Conservation (phyloP, 108 stramenopile genomes). For the Skeletonema tropicum region DNA sequence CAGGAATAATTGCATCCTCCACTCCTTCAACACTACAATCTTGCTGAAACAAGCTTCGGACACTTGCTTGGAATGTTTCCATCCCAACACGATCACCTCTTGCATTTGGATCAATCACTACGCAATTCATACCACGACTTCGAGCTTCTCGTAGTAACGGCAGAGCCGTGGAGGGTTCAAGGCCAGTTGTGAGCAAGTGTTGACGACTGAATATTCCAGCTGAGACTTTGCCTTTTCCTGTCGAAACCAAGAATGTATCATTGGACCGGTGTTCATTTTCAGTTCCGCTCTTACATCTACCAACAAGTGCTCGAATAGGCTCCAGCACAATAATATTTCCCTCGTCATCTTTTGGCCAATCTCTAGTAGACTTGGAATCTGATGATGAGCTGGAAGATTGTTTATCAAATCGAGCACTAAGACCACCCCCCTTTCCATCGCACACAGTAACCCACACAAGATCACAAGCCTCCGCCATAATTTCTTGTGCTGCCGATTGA, state of each 20-base stretch:
- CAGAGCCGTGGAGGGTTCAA: slow-evolving; percentile 74
- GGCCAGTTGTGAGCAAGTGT: slow-evolving; percentile 65
- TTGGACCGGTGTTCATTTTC: slow-evolving; percentile 32
- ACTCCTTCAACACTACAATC: neutral
- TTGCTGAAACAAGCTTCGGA: slow-evolving; percentile 51
- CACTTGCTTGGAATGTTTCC: slow-evolving; percentile 59
- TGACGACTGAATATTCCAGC: slow-evolving; percentile 78
- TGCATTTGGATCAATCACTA: slow-evolving; percentile 80
- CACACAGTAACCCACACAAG: slow-evolving; percentile 71
- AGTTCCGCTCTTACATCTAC: slow-evolving; percentile 13
- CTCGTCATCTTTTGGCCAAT: slow-evolving; percentile 11
- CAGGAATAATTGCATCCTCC: slow-evolving; percentile 16
- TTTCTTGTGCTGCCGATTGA: slow-evolving; percentile 70
- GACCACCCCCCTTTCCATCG: slow-evolving; percentile 44
- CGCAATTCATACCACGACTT: slow-evolving; percentile 64
- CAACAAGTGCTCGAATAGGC: slow-evolving; percentile 68
- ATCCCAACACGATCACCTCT: slow-evolving; percentile 66
- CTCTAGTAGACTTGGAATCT: neutral
- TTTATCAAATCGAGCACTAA: neutral
- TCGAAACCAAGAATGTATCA: slow-evolving; percentile 57
- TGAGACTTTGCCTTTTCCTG: slow-evolving; percentile 80
- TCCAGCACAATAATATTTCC: slow-evolving; percentile 20
- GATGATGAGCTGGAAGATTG: slow-evolving; percentile 3
- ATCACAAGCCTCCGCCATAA: slow-evolving; percentile 63
- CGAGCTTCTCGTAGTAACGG: slow-evolving; percentile 66